Conservation (phyloP, 2,329 filamentous ascomycete genomes). For the Amphichorda felina region DNA sequence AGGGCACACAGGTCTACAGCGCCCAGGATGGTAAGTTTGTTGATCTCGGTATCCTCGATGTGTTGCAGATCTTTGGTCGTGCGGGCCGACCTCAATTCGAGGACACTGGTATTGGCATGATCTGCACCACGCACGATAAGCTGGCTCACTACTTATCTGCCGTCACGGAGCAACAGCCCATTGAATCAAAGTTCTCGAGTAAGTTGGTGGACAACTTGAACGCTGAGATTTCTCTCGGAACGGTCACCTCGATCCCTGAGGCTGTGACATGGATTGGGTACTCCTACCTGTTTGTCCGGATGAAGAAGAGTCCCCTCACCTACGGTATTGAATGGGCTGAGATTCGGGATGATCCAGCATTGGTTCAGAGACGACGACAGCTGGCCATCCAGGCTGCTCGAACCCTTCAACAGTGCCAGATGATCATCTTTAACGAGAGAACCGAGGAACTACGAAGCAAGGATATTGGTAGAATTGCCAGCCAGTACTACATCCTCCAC, state of each 20-base stretch:
- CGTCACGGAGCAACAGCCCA: conserved; percentile 90
- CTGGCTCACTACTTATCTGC: conserved; percentile 82
- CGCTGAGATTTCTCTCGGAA: conserved; percentile 85
- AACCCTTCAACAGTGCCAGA: conserved; percentile 83
- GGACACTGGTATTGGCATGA: conserved; percentile 95
- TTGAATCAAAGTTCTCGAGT: conserved; percentile 90
- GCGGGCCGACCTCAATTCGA: conserved; percentile 96
- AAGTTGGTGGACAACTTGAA: conserved; percentile 96
- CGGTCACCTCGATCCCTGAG: conserved; percentile 87
- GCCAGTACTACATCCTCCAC: conserved; percentile 92
- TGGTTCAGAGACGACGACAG: conserved; percentile 76
- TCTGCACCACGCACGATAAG: conserved; percentile 92
- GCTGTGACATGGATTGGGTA: conserved; percentile 97
- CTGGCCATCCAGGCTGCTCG: conserved; percentile 81
- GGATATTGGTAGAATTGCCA: conserved; percentile 91
- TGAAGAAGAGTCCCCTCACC: conserved; percentile 80
- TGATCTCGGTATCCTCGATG: conserved; percentile 90
- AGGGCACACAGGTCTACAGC: conserved; percentile 94
- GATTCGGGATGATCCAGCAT: conserved; percentile 72
- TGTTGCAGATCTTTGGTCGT: conserved; percentile 96
- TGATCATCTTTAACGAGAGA: conserved; percentile 96
- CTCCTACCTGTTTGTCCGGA: conserved; percentile 92
- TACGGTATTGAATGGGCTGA: conserved; percentile 96
- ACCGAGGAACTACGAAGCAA: conserved; percentile 91
- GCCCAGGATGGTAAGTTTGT: conserved; percentile 94